Base-by-base conservation (phyloP, 768 basidiomycete species). In the Termitomyces sp. region DNA sequence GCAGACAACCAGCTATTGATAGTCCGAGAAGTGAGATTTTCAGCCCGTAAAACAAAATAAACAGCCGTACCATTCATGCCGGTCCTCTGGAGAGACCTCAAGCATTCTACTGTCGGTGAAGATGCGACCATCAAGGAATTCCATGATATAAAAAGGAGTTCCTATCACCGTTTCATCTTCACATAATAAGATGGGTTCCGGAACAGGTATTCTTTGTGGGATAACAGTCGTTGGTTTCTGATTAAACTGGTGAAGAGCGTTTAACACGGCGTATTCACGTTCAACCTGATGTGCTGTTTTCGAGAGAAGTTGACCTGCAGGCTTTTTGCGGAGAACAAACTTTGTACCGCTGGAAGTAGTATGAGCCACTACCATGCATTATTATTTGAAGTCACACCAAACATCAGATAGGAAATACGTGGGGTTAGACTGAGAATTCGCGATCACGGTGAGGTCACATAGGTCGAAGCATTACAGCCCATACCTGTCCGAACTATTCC, bases 71-170 rank as follows among this genome's bases (percentile, higher is more conserved):
- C 90, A 90, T 71, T 89, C 85, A 54, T 79, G 76, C 66, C 88
- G 74, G 63, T 88, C 86, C 54, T 79, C 65, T 3, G 79, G 76
- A 5, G 81, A 66, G 1, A 92, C 72, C 65, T 90, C 86, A 0
- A 83, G 82, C 85, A 97, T 87, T 60, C 83, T 72, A 8, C 81
- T 75, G 70, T 98, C 90, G 13, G 92, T 90, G 73, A 97, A 99
- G 63, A 98, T 95, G 48, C 97, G 82, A 0, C 96, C 96, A 22
- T 96, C 86, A 46, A 98, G 67, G 68, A 91, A 98, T 68, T 98
- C 90, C 96, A 99, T 98, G 46, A 98, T 80, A 68, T 97, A 98
- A 73, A 98, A 98, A 2, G 88, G 84, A 24, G 94, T 93, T 3
- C 95, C 96, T 20, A 96, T 78, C 41, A 98, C 80, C 3, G 73